Evolutionary conservation across 164 flowering plant species (phyloP), one percentile per base, ranked within the genome.

Genomic region (Vitis rotundifolia): DNA sequence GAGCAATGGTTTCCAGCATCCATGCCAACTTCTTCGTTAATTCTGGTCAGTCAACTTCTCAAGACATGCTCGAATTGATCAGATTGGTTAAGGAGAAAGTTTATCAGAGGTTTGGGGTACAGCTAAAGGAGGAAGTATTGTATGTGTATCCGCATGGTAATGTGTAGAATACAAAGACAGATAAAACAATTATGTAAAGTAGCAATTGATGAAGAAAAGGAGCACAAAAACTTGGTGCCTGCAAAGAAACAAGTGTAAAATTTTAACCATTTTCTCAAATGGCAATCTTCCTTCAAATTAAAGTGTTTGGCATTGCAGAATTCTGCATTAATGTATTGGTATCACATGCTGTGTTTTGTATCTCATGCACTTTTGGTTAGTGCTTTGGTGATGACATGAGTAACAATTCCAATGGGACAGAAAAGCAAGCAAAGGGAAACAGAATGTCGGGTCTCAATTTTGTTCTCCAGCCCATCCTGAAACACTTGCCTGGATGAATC

Each of bases 381-480:
- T 55, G 76, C 84, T 79, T 86, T 93, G 37, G 99, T 93, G 73
- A 91, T 65, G 65, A 76, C 68, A 83, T 95, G 97, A 72, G 82
- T 54, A 54, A 88, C 63, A 61, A 95, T 80, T 67, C 99, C 98
- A 61, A 95, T 68, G 19, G 98, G 97, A 52, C 99, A 93, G 77
- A 87, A 90, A 28, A 93, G 81, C 68, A 93, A 76, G 80, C 98
- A 91, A n/a, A 93, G 77, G 15, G 93, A 90, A 60, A 91, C 89
- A 28, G 97, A 93, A 81, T 93, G 99, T 11, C 99, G 81, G n/a
- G 97, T 95, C 78, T 93, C 97, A 14, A 93, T 68, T 49, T 85
- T 69, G 14, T 88, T 85, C 70, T 85, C 77, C 73, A 88, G 71
- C 16, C 99, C 99, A 64, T 95, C 98, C 1, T 78, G 87, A 74